Evolutionary conservation across 2,329 filamentous ascomycete species (phyloP).

Genomic region (Aspergillus phoenicis): DNA sequence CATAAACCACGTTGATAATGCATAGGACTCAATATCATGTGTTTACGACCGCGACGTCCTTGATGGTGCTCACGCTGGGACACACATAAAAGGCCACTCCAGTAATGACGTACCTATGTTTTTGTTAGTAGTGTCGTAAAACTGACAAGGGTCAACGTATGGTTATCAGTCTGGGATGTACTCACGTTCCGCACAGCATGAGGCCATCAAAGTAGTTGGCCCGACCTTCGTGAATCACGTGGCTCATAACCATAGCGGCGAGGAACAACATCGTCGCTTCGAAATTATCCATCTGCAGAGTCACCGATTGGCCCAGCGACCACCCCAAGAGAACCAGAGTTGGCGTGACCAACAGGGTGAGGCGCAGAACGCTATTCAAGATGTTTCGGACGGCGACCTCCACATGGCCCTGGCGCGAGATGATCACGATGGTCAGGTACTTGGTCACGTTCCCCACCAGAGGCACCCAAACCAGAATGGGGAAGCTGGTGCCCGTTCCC

Average conservation of each 20-base stretch:
- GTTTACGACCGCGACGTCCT: background rate
- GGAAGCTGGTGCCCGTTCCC: conserved; percentile 15
- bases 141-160: background rate
- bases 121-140: too few species aligned
- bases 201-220: conserved; percentile 26
- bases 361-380: conserved; percentile 19
- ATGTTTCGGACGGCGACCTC: conserved; percentile 20
- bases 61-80: background rate
- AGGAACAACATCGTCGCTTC: conserved; percentile 23
- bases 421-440: conserved; percentile 15
- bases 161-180: background rate
- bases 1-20: background rate
- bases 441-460: conserved; percentile 21
- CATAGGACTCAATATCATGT: background rate
- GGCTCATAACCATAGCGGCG: conserved; percentile 24
- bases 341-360: conserved; percentile 21
- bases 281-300: conserved; percentile 22
- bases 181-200: conserved; percentile 27
- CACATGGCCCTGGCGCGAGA: conserved; percentile 12
- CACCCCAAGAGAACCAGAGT: conserved; percentile 19
- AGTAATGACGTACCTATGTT: conserved; percentile 21
- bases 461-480: conserved; percentile 14
- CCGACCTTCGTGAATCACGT: conserved; percentile 24
- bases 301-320: conserved; percentile 14
- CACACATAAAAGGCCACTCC: conserved; percentile 20